Evolutionary conservation across 2,329 filamentous ascomycete species (phyloP).

Genomic region (Trichoderma afroharzianum): DNA sequence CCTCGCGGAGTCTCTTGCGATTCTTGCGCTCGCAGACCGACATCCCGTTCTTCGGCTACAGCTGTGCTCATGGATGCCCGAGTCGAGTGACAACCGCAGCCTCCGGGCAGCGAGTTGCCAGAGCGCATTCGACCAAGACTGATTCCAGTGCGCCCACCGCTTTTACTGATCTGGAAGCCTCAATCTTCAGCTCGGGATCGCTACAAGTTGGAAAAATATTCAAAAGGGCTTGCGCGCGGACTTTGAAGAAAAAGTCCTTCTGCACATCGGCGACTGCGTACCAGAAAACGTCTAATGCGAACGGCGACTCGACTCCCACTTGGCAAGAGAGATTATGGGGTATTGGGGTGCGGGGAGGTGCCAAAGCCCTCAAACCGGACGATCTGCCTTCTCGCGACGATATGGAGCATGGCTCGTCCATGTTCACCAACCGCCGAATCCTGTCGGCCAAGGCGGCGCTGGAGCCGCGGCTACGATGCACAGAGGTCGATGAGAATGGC

Average conservation of each 20-base stretch:
- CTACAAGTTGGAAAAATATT: slow-evolving; percentile 20
- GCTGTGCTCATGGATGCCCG: slow-evolving; percentile 23
- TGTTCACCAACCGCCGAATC: slow-evolving; percentile 67
- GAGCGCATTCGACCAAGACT: slow-evolving; percentile 18
- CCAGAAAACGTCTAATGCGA: slow-evolving; percentile 24
- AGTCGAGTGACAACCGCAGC: background rate
- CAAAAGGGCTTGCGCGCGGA: slow-evolving; percentile 14
- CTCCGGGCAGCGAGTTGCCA: background rate
- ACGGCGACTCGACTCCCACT: slow-evolving; percentile 26
- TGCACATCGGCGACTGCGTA: slow-evolving; percentile 27
- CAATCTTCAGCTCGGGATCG: slow-evolving; percentile 28
- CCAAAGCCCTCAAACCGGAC: slow-evolving; percentile 49
- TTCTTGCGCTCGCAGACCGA: slow-evolving; percentile 72
- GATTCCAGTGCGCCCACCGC: background rate
- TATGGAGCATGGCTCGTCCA: slow-evolving; percentile 51
- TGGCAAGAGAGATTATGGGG: slow-evolving; percentile 53
- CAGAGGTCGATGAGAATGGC: slow-evolving; percentile 89
- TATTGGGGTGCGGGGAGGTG: slow-evolving; percentile 33
- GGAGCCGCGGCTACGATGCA: slow-evolving; percentile 84
- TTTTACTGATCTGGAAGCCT: slow-evolving; percentile 26
- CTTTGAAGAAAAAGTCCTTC: slow-evolving; percentile 22
- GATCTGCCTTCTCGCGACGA: slow-evolving; percentile 58
- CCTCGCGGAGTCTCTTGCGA: slow-evolving; percentile 59
- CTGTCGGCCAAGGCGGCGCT: slow-evolving; percentile 73
- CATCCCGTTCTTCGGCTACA: slow-evolving; percentile 48